Evolutionary conservation across 495 filamentous ascomycete species (phyloP).

Genomic region (Aspergillus wentii): DNA sequence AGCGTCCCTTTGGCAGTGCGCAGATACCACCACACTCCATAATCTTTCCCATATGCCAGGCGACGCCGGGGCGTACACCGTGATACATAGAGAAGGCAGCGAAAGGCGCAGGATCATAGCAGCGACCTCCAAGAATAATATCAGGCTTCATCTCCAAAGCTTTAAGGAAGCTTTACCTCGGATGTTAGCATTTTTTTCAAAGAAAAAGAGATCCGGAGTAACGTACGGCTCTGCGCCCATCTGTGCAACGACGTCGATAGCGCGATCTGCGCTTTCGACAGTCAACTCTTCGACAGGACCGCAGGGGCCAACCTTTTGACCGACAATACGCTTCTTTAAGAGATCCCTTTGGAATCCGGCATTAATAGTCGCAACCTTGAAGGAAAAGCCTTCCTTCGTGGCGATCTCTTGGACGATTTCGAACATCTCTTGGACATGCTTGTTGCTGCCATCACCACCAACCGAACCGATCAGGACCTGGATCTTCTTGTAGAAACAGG

Average conservation of each 20-base stretch:
- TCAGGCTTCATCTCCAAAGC: slow-evolving; percentile 35
- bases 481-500: slow-evolving; percentile 21
- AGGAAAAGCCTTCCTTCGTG: slow-evolving; percentile 21
- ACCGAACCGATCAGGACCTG: slow-evolving; percentile 42
- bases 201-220: too few relatives aligned
- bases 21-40: slow-evolving; percentile 48
- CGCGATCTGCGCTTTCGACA: slow-evolving; percentile 27
- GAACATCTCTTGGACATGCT: slow-evolving; percentile 38
- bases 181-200: too few relatives aligned
- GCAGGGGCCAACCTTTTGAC: slow-evolving; percentile 21
- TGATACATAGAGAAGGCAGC: slow-evolving; percentile 34
- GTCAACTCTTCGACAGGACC: slow-evolving; percentile 32
- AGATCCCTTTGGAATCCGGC: slow-evolving; percentile 26
- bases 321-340: too few relatives aligned
- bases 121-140: slow-evolving; percentile 43
- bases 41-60: slow-evolving; percentile 48
- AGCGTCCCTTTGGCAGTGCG: slow-evolving; percentile 38
- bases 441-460: slow-evolving; percentile 42
- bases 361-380: slow-evolving; percentile 39
- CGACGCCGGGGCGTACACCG: slow-evolving; percentile 22
- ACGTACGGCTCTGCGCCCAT: slow-evolving; percentile 24
- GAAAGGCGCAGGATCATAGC: slow-evolving; percentile 47
- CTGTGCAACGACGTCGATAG: slow-evolving; percentile 24
- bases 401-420: slow-evolving; percentile 25
- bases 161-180: too few relatives aligned